Evolutionary conservation across 257 asterid species (phyloP), one percentile per base, ranked within the genome.

Genomic region (Paraleonurus japonicus): DNA sequence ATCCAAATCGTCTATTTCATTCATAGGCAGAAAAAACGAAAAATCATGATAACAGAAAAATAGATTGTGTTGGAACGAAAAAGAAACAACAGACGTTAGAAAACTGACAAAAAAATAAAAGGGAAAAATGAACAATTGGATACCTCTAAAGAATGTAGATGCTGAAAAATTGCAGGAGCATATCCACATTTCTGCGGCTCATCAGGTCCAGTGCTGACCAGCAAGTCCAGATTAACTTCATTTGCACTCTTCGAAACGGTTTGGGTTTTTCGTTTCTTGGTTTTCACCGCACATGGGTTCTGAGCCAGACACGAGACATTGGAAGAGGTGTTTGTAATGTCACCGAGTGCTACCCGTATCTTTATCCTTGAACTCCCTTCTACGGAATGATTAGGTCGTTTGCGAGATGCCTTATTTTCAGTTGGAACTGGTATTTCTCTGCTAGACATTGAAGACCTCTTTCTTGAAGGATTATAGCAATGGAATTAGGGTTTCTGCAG

Each of bases 91-190:
- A 3, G 5, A 23, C 0, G 28, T 23, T n/a, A 59, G 27, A 28
- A 27, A 28, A 0, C 22, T 1, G 13, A 7, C 23, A 11, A 4
- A 60, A 48, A 13, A 39, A 15, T 22, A n/a, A 48, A 11, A 8
- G 24, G 1, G 24, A 16, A 32, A 17, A 19, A n/a, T 5, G 57
- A 20, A 32, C 5, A 57, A 60, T 2, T 67, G 41, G 9, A 11
- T 79, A 90, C 98, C 96, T 93, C 97, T 73, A 90, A 26, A 41
- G 85, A 80, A 50, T 82, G 96, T 13, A 93, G 87, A 81, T 93
- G 85, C 28, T 60, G 92, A 74, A 82, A 89, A 2, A 93, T 82
- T 27, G 87, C 81, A 54, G 95, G 80, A 65, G 89, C 87, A 58
- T 71, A 79, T 55, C 76, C 81, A 28, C 24, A 50, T 74, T 76